phyloP scores from a whole-genome alignment of 2,329 filamentous ascomycete genomes.

The Keithomyces neogunnii region DNA sequence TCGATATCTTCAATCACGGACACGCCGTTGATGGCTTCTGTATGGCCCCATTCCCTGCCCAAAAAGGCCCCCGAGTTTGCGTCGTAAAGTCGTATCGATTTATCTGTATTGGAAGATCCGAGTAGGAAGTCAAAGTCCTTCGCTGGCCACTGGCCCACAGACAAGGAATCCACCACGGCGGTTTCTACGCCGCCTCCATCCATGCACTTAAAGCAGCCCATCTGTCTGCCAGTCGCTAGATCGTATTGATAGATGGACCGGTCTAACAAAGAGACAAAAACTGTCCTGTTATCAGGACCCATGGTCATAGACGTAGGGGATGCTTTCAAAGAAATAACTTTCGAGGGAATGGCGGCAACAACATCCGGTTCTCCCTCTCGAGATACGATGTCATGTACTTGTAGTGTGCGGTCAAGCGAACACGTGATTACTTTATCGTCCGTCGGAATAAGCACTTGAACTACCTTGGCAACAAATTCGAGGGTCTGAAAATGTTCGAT shows the following conservation, averaged over 20 bases:
- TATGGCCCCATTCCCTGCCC: conserved; percentile 89
- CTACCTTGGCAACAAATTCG: conserved; percentile 84
- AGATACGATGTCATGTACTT: conserved; percentile 69
- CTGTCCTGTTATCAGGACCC: conserved; percentile 49
- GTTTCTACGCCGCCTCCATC: conserved; percentile 75
- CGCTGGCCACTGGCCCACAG: conserved; percentile 48
- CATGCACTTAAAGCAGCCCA: conserved; percentile 70
- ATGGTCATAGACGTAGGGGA: conserved; percentile 80
- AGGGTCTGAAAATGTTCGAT: conserved; percentile 85
- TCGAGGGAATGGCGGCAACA: conserved; percentile 68
- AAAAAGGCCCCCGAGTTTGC: conserved; percentile 66
- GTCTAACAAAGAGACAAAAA: conserved; percentile 53
- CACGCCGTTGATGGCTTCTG: conserved; percentile 83
- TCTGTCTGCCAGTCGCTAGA: conserved; percentile 57
- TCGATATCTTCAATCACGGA: conserved; percentile 57
- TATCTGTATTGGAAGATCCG: conserved; percentile 90
- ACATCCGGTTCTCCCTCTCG: conserved; percentile 56
- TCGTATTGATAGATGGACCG: conserved; percentile 54
- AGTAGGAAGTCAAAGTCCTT: conserved; percentile 59
- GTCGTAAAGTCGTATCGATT: conserved; percentile 88
- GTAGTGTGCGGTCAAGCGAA: conserved; percentile 79
- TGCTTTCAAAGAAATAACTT: conserved; percentile 73
- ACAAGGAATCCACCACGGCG: conserved; percentile 73
- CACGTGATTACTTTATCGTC: conserved; percentile 73
- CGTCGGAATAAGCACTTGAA: conserved; percentile 63